A percentile compares a stretch with the other conserved stretches of the same genome.
These are phyloP conservation scores for Tricholoma hemisulphureum DNA, from an alignment of 768 basidiomycete species.

Conservation along the genomic window DNA sequence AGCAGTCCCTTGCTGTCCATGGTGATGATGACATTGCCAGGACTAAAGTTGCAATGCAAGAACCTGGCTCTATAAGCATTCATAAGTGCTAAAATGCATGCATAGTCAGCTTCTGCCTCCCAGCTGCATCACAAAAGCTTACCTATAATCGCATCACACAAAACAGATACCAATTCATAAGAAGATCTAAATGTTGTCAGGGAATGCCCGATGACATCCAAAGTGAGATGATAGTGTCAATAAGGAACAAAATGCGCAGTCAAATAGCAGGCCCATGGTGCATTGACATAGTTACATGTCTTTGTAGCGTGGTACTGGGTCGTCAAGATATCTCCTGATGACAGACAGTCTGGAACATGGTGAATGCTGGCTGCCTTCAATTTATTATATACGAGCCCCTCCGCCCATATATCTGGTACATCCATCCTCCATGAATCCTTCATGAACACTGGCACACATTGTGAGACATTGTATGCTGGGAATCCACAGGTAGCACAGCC, in stretches of 20 bases:
- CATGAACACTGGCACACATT: background rate
- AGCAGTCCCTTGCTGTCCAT: background rate
- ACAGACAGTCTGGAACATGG: background rate
- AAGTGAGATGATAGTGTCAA: too few species aligned
- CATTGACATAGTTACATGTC: background rate
- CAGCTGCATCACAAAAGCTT: background rate
- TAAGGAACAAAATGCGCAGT: too few species aligned
- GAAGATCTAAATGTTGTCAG: background rate
- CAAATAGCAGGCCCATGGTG: background rate
- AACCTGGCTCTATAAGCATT: too few species aligned
- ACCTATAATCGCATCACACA: background rate
- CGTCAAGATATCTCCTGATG: background rate
- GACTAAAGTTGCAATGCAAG: too few species aligned
- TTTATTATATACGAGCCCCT: background rate
- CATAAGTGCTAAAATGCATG: too few species aligned
- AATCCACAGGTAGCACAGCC: background rate
- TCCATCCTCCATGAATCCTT: background rate
- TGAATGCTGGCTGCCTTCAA: background rate
- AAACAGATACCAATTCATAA: background rate
- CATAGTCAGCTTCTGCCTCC: background rate
- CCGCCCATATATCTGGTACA: background rate
- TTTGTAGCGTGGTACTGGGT: background rate
- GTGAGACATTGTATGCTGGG: background rate
- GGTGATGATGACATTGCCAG: too few species aligned
- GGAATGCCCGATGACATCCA: background rate